Evolutionary conservation across 164 flowering plant species (phyloP).

Genomic region (Berberis vulgaris): DNA sequence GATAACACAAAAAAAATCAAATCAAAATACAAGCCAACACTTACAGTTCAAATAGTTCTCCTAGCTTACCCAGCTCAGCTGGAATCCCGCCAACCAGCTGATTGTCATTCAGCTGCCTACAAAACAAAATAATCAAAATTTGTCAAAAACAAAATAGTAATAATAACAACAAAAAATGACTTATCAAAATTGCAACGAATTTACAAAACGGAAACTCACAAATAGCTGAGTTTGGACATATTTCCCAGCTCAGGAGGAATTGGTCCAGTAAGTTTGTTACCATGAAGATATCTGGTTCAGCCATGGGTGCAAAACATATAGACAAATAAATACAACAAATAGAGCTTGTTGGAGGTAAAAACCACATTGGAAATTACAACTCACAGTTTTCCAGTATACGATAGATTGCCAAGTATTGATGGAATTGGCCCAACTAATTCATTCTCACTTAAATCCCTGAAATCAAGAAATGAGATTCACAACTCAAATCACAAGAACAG

Average conservation of each 20-base stretch:
- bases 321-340: background rate
- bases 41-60: constrained; percentile 81
- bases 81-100: constrained; percentile 65
- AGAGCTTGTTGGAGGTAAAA: background rate
- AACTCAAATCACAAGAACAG: background rate
- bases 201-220: constrained; percentile 35
- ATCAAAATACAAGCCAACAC: constrained; percentile 8
- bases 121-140: background rate
- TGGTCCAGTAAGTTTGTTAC: constrained; percentile 75
- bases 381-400: constrained; percentile 89
- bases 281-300: constrained; percentile 65
- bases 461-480: background rate
- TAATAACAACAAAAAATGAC: background rate
- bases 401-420: constrained; percentile 75
- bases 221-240: constrained; percentile 87
- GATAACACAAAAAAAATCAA: background rate
- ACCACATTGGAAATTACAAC: constrained; percentile 10
- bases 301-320: background rate
- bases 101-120: constrained; percentile 81
- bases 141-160: background rate
- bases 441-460: constrained; percentile 90
- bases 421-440: constrained; percentile 80
- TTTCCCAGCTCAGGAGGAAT: constrained; percentile 95
- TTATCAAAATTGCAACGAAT: background rate
- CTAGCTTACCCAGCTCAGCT: constrained; percentile 80